Evolutionary conservation across 495 filamentous ascomycete species (phyloP), one percentile per base, ranked within the genome.

Genomic region (Aspergillus steynii): DNA sequence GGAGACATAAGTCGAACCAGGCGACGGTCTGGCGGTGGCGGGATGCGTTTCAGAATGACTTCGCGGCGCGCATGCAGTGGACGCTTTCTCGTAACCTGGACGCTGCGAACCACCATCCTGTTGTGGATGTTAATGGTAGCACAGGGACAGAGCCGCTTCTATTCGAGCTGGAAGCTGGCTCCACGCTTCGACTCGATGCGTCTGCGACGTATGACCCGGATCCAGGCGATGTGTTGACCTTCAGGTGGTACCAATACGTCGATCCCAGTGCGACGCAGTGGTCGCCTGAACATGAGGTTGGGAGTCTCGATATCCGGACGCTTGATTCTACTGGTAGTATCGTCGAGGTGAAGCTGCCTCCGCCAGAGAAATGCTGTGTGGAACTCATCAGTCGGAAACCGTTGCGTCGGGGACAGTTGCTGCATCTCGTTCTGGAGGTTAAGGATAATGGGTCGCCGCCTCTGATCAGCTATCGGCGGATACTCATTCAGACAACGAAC

Each of bases 21-120:
- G 79, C 80, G 0, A 80, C 80, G 2, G 78, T 81, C 55, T 83
- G 80, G 80, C 68, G 81, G 15, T 83, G 79, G 81, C 56, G 79
- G 14, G 68, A 74, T 57, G 77, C 77, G 0, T 80, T 74, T 58
- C 77, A 82, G 63, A 77, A 76, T 56, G 80, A 83, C 59, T 80
- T 83, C 49, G 79, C 79, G 0, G 80, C 80, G 8, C 68, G 81
- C 2, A 80, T 83, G 51, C 73, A 80, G 65, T 83, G 80, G 81
- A 74, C 75, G 3, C 59, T 82, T 1, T 61, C 67, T 4, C 25
- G 62, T 3, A 61, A 74, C 50, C 57, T 70, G 27, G 55, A 51
- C 28, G 61, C 61, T 8, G 73, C 69, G 7, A 80, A 78, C 52
- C 79, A 83, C 58, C 71, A 72, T 29, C 80, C 80, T 9, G 69